Conservation (phyloP, 139 green algal genomes). For the Coelastrella sp. region DNA sequence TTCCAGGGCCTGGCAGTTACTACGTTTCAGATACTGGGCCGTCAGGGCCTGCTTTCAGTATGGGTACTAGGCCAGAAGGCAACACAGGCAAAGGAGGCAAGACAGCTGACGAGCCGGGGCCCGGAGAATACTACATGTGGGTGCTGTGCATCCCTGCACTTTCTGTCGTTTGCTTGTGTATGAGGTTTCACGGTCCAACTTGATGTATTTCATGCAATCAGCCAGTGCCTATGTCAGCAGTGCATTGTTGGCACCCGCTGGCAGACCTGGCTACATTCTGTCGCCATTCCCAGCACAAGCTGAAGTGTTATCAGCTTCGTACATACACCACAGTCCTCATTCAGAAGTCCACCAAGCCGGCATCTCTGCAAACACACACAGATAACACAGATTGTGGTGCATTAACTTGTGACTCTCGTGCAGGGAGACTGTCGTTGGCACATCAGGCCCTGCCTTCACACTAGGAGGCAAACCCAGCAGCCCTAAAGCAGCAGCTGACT, state of each 20-base stretch:
- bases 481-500: not conserved
- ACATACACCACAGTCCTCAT: too few species aligned
- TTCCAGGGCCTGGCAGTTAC: conserved; percentile 25
- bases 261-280: too few species aligned
- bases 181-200: too few species aligned
- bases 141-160: too few species aligned
- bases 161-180: too few species aligned
- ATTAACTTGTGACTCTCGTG: not conserved
- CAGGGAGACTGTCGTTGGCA: not conserved
- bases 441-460: not conserved
- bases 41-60: conserved; percentile 9
- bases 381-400: not conserved
- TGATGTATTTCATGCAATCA: too few species aligned
- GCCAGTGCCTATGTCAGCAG: too few species aligned
- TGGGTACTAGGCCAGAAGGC: not conserved
- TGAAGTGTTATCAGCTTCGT: too few species aligned
- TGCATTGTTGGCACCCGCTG: too few species aligned
- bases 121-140: conserved; percentile 31
- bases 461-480: not conserved
- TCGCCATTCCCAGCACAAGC: too few species aligned
- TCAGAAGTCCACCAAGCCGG: too few species aligned
- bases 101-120: not conserved
- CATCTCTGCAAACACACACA: too few species aligned
- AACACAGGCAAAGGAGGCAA: not conserved
- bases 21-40: not conserved